Evolutionary conservation across 805 yeast genomes (phyloP).

Genomic region (Suhomyces faveliae): DNA sequence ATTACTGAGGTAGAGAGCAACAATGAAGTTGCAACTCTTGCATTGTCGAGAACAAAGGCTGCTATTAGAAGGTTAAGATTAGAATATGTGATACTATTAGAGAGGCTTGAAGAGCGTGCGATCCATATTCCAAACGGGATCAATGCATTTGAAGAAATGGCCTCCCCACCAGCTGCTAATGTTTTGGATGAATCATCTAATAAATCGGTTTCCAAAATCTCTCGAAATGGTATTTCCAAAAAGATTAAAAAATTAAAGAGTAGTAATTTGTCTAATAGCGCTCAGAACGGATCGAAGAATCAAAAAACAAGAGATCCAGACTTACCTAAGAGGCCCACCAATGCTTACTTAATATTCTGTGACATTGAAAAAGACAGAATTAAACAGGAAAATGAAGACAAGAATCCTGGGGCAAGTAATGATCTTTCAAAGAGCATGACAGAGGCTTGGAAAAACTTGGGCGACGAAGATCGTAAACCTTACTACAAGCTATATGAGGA

Average conservation of each 20-base stretch:
- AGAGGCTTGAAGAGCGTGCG: constrained; percentile 67
- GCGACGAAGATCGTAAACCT: constrained; percentile 67
- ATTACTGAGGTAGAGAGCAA: constrained; percentile 71
- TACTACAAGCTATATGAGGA: constrained; percentile 74
- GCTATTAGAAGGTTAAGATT: constrained; percentile 76
- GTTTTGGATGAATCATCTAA: constrained; percentile 31
- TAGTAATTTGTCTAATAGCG: constrained; percentile 22
- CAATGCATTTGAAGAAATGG: constrained; percentile 32
- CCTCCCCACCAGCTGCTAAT: constrained; percentile 41
- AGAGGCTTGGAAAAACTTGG: constrained; percentile 80
- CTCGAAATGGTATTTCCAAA: constrained; percentile 14
- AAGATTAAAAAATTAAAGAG: constrained; percentile 18
- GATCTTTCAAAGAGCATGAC: constrained; percentile 79
- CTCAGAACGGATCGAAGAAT: constrained; percentile 18
- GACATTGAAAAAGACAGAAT: constrained; percentile 79
- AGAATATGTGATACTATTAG: constrained; percentile 79
- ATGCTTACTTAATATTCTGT: constrained; percentile 85
- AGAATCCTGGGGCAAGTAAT: constrained; percentile 45
- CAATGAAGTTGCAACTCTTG: constrained; percentile 73
- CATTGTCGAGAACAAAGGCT: constrained; percentile 72
- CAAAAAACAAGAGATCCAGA: constrained; percentile 69
- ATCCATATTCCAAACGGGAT: constrained; percentile 26
- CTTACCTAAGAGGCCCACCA: constrained; percentile 85
- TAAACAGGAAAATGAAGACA: constrained; percentile 54
- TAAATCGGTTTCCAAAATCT: constrained; percentile 19